These are phyloP conservation scores for Sisymbrium irio DNA, from an alignment of 345 rosid species.

Conservation along the genomic window DNA sequence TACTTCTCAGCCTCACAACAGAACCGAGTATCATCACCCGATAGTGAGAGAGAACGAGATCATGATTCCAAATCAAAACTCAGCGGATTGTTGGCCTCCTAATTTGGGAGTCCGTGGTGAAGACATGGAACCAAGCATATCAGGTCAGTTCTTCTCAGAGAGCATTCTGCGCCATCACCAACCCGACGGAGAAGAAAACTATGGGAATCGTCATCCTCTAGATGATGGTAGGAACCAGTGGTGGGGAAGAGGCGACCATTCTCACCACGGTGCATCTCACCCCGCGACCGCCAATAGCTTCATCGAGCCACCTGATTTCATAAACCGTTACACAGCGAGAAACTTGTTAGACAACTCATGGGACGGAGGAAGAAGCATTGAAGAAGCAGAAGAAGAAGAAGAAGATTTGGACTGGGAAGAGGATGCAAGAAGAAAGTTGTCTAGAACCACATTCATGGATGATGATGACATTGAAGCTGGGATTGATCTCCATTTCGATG, in stretches of 20 bases:
- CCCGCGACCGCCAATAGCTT: conserved; percentile 43
- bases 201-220: conserved; percentile 29
- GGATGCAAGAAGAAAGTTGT: conserved; percentile 35
- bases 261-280: conserved; percentile 27
- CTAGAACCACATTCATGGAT: conserved; percentile 41
- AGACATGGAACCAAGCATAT: conserved; percentile 64
- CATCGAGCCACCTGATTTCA: conserved; percentile 72
- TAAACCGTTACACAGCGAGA: conserved; percentile 14
- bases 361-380: conserved; percentile 31
- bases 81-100: conserved; percentile 51
- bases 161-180: conserved; percentile 54
- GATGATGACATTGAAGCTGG: conserved; percentile 54
- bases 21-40: conserved; percentile 15
- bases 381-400: conserved; percentile 45
- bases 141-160: conserved; percentile 62
- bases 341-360: conserved; percentile 33
- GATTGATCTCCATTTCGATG: conserved; percentile 74
- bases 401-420: conserved; percentile 40
- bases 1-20: conserved; percentile 44
- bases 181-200: conserved; percentile 43
- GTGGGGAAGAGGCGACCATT: conserved; percentile 72
- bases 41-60: conserved; percentile 31
- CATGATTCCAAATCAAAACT: conserved; percentile 36
- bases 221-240: conserved; percentile 50
- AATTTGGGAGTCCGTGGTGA: conserved; percentile 30